Evolutionary conservation across 2,329 filamentous ascomycete species (phyloP).

Genomic region (Lachnellula occidentalis): DNA sequence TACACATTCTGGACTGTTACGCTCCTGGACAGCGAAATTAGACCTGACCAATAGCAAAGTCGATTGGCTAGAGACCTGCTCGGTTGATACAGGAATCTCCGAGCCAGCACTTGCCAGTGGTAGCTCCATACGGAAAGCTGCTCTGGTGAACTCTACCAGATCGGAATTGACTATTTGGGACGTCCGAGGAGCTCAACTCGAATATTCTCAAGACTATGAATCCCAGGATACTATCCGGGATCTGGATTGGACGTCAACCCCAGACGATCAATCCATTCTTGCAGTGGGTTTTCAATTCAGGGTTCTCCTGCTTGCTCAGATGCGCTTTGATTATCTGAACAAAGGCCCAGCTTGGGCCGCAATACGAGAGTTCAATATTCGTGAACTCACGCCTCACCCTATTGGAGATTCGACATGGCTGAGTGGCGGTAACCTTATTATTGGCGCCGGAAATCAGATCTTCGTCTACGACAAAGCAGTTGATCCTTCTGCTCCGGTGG

Average conservation of each 20-base stretch:
- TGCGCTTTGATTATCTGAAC: conserved; percentile 88
- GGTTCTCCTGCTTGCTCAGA: conserved; percentile 75
- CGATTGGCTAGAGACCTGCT: conserved; percentile 78
- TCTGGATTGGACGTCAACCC: conserved; percentile 90
- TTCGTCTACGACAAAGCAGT: conserved; percentile 79
- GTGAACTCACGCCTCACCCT: conserved; percentile 77
- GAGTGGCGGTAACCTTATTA: conserved; percentile 74
- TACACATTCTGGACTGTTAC: conserved; percentile 65
- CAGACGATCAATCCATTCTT: conserved; percentile 80
- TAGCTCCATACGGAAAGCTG: conserved; percentile 81
- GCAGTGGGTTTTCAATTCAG: conserved; percentile 90
- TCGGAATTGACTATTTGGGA: conserved; percentile 89
- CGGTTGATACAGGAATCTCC: conserved; percentile 69
- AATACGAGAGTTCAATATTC: conserved; percentile 75
- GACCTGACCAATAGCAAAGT: conserved; percentile 53
- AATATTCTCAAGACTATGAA: conserved; percentile 72
- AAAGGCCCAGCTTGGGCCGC: conserved; percentile 85
- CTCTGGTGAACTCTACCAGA: conserved; percentile 68
- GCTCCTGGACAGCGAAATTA: conserved; percentile 80
- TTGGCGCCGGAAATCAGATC: conserved; percentile 87
- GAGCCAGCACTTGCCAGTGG: conserved; percentile 76
- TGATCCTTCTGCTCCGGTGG: conserved; percentile 41
- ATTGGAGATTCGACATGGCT: conserved; percentile 95
- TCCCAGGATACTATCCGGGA: conserved; percentile 72
- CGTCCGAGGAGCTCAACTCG: conserved; percentile 71